Base-by-base conservation (phyloP, 2,329 filamentous ascomycete genomes). In the Fusarium siculi region DNA sequence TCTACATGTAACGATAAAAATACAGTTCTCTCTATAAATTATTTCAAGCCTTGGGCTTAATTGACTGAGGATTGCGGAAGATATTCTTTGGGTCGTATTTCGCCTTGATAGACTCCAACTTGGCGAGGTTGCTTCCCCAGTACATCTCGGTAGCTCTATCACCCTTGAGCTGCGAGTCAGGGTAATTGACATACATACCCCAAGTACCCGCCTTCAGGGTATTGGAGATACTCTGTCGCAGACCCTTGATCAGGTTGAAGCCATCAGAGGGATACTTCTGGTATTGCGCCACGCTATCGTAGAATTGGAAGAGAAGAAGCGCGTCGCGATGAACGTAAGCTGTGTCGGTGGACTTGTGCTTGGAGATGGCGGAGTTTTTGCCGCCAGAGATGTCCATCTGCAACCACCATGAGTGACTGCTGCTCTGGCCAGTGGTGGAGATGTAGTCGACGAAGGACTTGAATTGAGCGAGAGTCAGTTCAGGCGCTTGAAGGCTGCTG, bases 271-370 rank as follows among this genome's bases (percentile, higher is more conserved):
- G 82, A 57, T 82, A 85, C 14, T 68, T 53, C 3, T 54, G 32
- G 7, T 63, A 72, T 16, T 67, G 54, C 0, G 71, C 50, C 4
- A 79, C 79, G 5, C 82, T 78, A 74, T 88, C 86, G 63, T 84
- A 84, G 58, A 88, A 82, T 74, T 89, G 85, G 63, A 85, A 87
- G 10, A 89, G 84, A 4, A 87, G 82, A 18, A 88, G 82, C 68
- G 84, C 82, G 58, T 84, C 80, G 16, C 82, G 83, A 69, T 85
- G 83, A 0, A 81, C 77, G 66, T 83, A 86, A 4, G 84, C 79
- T 0, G 82, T 81, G 11, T 76, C 76, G 12, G 75, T 50, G 10
- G 72, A 62, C 15, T 79, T 63, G 9, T 81, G 68, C 42, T 79
- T 76, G 1, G 82, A 75, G 23, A 85, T 76, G 57, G 80, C 82